These are phyloP conservation scores for Aspergillus intermedius DNA, from an alignment of 2,329 filamentous ascomycete species.

Conservation along the genomic window DNA sequence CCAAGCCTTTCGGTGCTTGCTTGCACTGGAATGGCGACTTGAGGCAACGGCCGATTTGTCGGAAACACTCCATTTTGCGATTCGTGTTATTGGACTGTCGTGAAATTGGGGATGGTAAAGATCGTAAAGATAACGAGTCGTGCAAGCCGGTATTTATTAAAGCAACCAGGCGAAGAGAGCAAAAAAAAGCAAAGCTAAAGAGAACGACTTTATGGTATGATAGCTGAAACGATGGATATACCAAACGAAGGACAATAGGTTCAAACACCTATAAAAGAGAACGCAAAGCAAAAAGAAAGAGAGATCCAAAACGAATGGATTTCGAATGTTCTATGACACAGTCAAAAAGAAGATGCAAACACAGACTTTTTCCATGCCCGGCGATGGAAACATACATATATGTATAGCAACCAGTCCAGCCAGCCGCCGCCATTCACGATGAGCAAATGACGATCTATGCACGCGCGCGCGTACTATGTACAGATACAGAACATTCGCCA, in stretches of 20 bases:
- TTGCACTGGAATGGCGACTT: conserved; percentile 27
- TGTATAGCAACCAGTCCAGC: neutral
- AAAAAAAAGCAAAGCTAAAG: no score
- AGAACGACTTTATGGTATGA: no score
- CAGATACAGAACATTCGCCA: no score
- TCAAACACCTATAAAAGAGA: conserved; percentile 8
- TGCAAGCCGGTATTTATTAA: no score
- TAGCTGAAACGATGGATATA: conserved; percentile 5
- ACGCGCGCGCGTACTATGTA: no score
- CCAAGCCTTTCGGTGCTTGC: conserved; percentile 21
- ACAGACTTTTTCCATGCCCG: neutral
- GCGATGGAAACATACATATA: neutral
- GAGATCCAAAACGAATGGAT: conserved; percentile 12
- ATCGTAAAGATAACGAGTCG: no score
- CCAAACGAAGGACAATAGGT: conserved; percentile 19
- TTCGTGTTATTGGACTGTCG: neutral
- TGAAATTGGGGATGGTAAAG: neutral
- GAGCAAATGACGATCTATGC: no score
- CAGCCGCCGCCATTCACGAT: neutral
- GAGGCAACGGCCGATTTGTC: conserved; percentile 28
- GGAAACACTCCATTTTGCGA: conserved; percentile 29
- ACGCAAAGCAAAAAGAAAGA: conserved; percentile 10
- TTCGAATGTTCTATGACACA: conserved; percentile 22
- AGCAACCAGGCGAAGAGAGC: no score
- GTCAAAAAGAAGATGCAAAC: neutral